Conservation (phyloP, 208 protist species). For the Trypanosoma brucei region DNA sequence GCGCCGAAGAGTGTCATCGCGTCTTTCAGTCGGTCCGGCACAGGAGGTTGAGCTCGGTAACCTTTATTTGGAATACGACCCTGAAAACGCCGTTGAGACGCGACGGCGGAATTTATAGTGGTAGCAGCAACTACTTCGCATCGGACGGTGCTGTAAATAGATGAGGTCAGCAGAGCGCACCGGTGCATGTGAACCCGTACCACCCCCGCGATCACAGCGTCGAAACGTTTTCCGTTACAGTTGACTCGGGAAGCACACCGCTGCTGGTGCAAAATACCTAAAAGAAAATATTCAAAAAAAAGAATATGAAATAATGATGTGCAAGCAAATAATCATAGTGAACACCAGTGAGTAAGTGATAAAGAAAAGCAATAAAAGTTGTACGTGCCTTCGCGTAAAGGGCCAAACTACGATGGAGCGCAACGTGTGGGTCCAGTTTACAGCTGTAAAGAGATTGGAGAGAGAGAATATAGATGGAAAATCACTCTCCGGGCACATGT, state of each 20-base stretch:
- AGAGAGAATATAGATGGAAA: too few relatives aligned
- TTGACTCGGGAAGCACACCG: background rate
- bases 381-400: too few relatives aligned
- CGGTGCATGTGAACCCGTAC: background rate
- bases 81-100: slow-evolving; percentile 26
- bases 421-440: too few relatives aligned
- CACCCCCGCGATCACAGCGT: too few relatives aligned
- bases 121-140: background rate
- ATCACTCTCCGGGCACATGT: too few relatives aligned
- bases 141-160: background rate
- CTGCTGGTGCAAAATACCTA: background rate
- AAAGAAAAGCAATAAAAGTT: background rate
- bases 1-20: slow-evolving; percentile 57
- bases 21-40: slow-evolving; percentile 83
- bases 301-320: background rate
- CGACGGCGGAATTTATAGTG: background rate
- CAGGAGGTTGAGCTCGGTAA: slow-evolving; percentile 56
- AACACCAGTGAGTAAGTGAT: background rate
- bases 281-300: background rate
- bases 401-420: too few relatives aligned
- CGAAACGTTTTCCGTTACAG: too few relatives aligned
- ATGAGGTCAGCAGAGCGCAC: background rate
- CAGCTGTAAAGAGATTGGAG: too few relatives aligned
- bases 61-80: slow-evolving; percentile 72
- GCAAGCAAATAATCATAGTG: background rate